A percentile compares a stretch with the other conserved stretches of the same genome.
phyloP scores from a whole-genome alignment of 2,329 filamentous ascomycete genomes.

The Cladobotryum protrusum region DNA sequence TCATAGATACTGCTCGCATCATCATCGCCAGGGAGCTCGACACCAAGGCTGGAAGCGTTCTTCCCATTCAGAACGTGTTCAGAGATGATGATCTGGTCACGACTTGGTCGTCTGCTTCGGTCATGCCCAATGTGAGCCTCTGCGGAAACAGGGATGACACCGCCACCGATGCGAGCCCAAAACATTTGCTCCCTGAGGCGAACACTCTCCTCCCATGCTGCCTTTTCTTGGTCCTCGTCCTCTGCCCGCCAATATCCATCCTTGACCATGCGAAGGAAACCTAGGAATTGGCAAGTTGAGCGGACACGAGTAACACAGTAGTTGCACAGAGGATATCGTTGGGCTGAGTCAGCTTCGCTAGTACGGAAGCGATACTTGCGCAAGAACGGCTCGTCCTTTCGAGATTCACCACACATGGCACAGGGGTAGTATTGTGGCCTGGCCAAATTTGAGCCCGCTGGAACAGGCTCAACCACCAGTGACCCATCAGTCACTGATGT shows the following conservation, averaged over 20 bases:
- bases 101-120: conserved; percentile 29
- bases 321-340: conserved; percentile 81
- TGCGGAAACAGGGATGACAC: conserved; percentile 64
- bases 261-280: conserved; percentile 83
- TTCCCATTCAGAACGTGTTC: background rate
- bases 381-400: conserved; percentile 63
- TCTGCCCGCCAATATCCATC: conserved; percentile 88
- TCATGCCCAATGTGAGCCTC: conserved; percentile 23
- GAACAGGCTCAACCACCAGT: conserved; percentile 83
- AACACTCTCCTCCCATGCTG: conserved; percentile 92
- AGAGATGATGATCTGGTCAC: conserved; percentile 19
- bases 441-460: conserved; percentile 46
- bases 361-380: conserved; percentile 85
- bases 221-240: conserved; percentile 75
- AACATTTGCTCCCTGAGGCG: conserved; percentile 91
- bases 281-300: conserved; percentile 86
- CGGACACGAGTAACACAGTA: conserved; percentile 81
- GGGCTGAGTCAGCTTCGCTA: conserved; percentile 77
- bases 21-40: conserved; percentile 5
- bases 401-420: conserved; percentile 79
- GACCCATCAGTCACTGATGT: conserved; percentile 78
- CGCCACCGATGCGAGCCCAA: conserved; percentile 87
- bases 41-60: background rate
- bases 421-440: conserved; percentile 62
- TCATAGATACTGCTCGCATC: conserved; percentile 6